These are phyloP conservation scores for Forsythia viridissima DNA, from an alignment of 257 asterid genomes.

Conservation along the genomic window DNA sequence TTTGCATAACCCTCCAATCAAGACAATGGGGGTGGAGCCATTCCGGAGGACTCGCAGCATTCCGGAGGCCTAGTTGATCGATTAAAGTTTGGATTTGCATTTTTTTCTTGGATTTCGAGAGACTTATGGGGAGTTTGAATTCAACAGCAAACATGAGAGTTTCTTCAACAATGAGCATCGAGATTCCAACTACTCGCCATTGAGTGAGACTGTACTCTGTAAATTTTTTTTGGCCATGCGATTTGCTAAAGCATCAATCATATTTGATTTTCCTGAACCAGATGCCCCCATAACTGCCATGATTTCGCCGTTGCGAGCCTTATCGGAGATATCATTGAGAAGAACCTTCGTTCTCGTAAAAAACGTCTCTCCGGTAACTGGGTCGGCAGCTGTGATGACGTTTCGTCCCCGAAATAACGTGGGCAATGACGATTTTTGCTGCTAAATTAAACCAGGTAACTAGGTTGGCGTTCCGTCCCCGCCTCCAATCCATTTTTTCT, in stretches of 20 bases:
- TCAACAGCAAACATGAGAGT: slow-evolving; percentile 47
- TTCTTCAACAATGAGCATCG: slow-evolving; percentile 54
- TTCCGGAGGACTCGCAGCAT: too few relatives aligned
- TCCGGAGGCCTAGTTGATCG: slow-evolving; percentile 38
- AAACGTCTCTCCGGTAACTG: slow-evolving; percentile 19
- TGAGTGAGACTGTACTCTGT: slow-evolving; percentile 41
- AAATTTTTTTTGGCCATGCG: slow-evolving; percentile 43
- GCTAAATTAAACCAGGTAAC: too few relatives aligned
- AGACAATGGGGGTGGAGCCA: too few relatives aligned
- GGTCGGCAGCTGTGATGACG: background rate
- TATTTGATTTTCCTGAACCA: slow-evolving; percentile 49
- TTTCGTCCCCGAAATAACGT: slow-evolving; percentile 19
- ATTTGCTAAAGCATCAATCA: slow-evolving; percentile 52
- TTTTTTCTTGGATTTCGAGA: slow-evolving; percentile 41
- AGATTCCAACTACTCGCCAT: slow-evolving; percentile 39
- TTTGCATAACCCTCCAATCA: too few relatives aligned
- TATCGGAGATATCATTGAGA: slow-evolving; percentile 44
- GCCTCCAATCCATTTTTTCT: too few relatives aligned
- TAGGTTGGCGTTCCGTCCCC: too few relatives aligned
- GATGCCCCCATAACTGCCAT: slow-evolving; percentile 53
- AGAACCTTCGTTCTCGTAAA: slow-evolving; percentile 28
- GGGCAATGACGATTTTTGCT: too few relatives aligned
- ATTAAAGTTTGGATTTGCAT: slow-evolving; percentile 39
- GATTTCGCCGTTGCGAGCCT: slow-evolving; percentile 52
- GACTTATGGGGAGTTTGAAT: slow-evolving; percentile 34